Percentiles rank a stretch among this genome's conserved stretches.
These are phyloP conservation scores for Houttuynia cordata DNA, from an alignment of 164 flowering plant genomes.

Conservation along the genomic window DNA sequence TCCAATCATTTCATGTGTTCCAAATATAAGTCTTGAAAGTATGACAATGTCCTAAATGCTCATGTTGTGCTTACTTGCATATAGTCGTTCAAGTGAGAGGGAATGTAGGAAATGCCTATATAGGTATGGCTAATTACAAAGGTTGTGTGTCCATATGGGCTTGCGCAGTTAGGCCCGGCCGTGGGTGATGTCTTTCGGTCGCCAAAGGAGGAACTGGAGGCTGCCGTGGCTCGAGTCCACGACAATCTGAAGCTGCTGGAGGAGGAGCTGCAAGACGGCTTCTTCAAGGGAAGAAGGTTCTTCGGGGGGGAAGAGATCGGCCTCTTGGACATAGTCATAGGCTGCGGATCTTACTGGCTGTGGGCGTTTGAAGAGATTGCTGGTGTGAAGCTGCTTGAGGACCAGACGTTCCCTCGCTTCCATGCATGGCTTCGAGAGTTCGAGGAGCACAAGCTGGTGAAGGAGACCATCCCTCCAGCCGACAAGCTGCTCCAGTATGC, in stretches of 20 bases:
- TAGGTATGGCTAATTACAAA: no score
- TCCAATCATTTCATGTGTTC: no score
- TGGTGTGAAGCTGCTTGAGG: slow-evolving; percentile 13
- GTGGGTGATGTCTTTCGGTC: slow-evolving; percentile 16
- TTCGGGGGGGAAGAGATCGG: slow-evolving; percentile 17
- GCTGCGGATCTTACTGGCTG: slow-evolving; percentile 20
- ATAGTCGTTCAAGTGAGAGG: no score
- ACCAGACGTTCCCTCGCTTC: slow-evolving; percentile 10
- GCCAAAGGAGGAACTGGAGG: slow-evolving; percentile 11
- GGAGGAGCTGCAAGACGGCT: slow-evolving; percentile 11
- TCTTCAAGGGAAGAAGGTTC: slow-evolving; percentile 16
- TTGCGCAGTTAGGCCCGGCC: slow-evolving; percentile 17
- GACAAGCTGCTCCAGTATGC: slow-evolving; percentile 17
- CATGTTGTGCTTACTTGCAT: no score
- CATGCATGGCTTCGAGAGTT: slow-evolving; percentile 18
- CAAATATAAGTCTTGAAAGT: no score
- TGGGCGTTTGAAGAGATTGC: slow-evolving; percentile 18
- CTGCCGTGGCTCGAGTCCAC: slow-evolving; percentile 8
- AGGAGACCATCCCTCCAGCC: slow-evolving; percentile 11
- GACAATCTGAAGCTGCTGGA: slow-evolving; percentile 12
- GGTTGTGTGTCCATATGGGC: no score
- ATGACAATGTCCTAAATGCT: no score
- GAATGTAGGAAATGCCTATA: no score
- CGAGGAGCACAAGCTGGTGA: slow-evolving; percentile 12
- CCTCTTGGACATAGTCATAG: slow-evolving; percentile 15